A percentile compares a stretch with the other conserved stretches of the same genome.
phyloP scores from a whole-genome alignment of 2,329 filamentous ascomycete species.

The Colletotrichum horii region DNA sequence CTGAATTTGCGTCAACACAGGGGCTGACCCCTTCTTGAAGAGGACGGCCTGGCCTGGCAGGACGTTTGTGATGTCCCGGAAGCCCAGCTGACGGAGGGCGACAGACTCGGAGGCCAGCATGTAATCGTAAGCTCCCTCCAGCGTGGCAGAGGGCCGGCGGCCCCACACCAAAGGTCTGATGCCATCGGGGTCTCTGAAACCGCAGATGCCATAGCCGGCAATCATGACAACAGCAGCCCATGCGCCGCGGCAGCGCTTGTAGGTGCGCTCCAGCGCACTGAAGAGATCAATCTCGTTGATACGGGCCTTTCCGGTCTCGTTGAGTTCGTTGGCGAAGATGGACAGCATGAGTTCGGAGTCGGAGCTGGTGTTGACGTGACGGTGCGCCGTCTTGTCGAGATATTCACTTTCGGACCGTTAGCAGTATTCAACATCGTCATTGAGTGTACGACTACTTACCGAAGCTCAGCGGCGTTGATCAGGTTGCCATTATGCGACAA shows the following conservation, averaged over 20 bases:
- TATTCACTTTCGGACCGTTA: constrained; percentile 39
- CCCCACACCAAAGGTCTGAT: constrained; percentile 85
- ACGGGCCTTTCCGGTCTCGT: constrained; percentile 80
- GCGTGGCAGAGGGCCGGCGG: constrained; percentile 68
- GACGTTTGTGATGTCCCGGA: constrained; percentile 77
- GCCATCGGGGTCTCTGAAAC: constrained; percentile 70
- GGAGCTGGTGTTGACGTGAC: constrained; percentile 68
- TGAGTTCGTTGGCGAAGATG: constrained; percentile 82
- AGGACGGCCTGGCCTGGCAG: constrained; percentile 86
- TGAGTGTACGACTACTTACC: constrained; percentile 34
- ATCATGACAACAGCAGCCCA: constrained; percentile 85
- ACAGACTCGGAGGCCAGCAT: constrained; percentile 92
- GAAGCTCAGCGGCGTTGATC: constrained; percentile 75
- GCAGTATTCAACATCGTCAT: neutral
- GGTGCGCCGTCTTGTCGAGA: constrained; percentile 78
- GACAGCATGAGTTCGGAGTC: constrained; percentile 18
- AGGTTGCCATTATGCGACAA: constrained; percentile 86
- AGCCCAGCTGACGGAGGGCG: constrained; percentile 81
- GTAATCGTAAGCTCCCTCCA: constrained; percentile 75
- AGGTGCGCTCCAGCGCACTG: constrained; percentile 54
- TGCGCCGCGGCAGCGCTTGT: constrained; percentile 73
- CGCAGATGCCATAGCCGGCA: constrained; percentile 79
- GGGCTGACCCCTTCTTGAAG: constrained; percentile 76
- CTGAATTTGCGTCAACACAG: constrained; percentile 78
- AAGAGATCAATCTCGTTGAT: constrained; percentile 82